Evolutionary conservation across 768 basidiomycete genomes (phyloP).

Genomic region (Pulveroboletus sp.): DNA sequence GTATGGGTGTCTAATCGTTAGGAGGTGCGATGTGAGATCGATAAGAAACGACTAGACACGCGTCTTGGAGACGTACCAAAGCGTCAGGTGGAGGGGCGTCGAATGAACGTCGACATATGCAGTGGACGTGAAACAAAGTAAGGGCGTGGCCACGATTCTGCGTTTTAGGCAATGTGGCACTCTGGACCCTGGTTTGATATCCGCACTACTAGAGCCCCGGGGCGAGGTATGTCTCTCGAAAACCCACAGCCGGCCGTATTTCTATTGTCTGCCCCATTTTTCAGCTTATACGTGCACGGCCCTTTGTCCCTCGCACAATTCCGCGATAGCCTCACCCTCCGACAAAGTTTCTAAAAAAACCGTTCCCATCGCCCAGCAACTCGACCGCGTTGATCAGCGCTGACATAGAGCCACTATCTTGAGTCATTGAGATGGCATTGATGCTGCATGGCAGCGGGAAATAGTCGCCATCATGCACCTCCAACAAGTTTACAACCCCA

Average conservation of each 20-base stretch:
- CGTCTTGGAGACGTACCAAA: constrained; percentile 14
- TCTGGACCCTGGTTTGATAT: not conserved
- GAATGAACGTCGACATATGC: constrained; percentile 8
- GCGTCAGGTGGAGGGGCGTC: not conserved
- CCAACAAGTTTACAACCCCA: no score
- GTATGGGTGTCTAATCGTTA: not conserved
- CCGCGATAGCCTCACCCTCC: not conserved
- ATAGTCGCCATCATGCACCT: no score
- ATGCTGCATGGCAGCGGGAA: no score
- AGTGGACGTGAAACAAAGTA: constrained; percentile 20
- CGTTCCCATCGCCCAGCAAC: not conserved
- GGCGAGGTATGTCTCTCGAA: not conserved
- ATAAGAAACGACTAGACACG: not conserved
- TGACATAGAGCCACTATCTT: not conserved
- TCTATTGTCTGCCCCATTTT: not conserved
- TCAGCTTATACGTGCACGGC: not conserved
- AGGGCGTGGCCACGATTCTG: not conserved
- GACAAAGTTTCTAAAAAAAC: not conserved
- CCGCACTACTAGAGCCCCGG: no score
- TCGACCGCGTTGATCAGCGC: not conserved
- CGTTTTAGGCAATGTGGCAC: constrained; percentile 25
- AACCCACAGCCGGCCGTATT: not conserved
- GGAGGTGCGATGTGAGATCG: not conserved
- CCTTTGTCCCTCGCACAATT: not conserved
- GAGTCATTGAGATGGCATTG: not conserved